Base-by-base conservation (phyloP, 2,329 filamentous ascomycete species). In the Fusarium guadeloupense region DNA sequence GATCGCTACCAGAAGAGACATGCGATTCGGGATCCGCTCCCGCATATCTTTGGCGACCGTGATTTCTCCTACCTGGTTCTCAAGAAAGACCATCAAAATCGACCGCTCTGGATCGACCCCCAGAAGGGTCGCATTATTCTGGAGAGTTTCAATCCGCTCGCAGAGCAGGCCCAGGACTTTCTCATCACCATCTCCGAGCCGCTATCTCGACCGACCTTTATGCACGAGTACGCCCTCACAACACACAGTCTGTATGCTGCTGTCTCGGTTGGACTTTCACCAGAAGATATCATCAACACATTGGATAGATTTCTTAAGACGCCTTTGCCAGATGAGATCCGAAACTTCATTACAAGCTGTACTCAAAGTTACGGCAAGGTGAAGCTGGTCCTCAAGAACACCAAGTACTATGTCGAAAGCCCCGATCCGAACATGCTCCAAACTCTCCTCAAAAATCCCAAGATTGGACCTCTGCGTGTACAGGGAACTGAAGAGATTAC, bases 151-250 rank as follows among this genome's bases (percentile, higher is more conserved):
- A 94, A 91, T 46, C 91, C 93, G 3, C 81, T 95, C 52, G 93
- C 94, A 53, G 85, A 89, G 53, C 89, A 93, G 71, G 94, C 92
- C 0, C 93, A 97, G 73, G 93, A 97, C 74, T 97, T 99, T 73
- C 81, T 99, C 55, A 97, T 96, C 69, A 97, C 95, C 40, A 94
- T 99, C 67, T 92, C 94, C 61, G 94, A 99, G 78, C 95, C 94
- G 16, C 82, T 94, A 55, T 97, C 93, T 30, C 88, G 94, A 56
- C 94, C 95, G 54, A 90, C 88, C 6, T 94, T 93, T 71, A 86
- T 98, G 62, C 95, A 98, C 79, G 94, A 99, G 77, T 98, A 98
- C 76, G 86, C 89, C 51, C 84, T 99, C 69, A 97, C 93, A 3
- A 88, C 91, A 20, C 93, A 98, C 77, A 97, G 92, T 76, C 82